Evolutionary conservation across 805 yeast species (phyloP), one percentile per base, ranked within the genome.

Genomic region (Wickerhamomyces ciferrii): DNA sequence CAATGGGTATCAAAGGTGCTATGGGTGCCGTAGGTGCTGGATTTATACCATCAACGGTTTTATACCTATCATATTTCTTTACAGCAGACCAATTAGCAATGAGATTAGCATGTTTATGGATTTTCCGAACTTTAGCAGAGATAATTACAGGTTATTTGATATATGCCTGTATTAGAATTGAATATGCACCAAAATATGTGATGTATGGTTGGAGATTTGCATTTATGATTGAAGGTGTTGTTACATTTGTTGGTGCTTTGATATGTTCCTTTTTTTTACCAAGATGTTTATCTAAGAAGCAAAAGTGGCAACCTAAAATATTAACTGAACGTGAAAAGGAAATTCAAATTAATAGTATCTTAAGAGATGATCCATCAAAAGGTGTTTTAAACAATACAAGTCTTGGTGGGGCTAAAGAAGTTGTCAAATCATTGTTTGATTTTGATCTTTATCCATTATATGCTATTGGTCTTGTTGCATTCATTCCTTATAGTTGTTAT

Each of bases 1-100:
- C 76, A 48, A 69, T 61, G 49, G 68, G 66, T 11, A 68, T 76
- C 4, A 64, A 84, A 47, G 74, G 74, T 1, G 63, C 78, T 2
- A 58, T 79, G 39, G 87, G 83, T 2, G 56, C 71, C 3, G 56
- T 77, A 9, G 81, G 81, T 56, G 87, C 87, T 43, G 87, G 87
- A 0, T 80, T 80, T 47, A 80, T 83, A 46, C 81, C 83, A 19
- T 86, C 80, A 53, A 62, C 74, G 31, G 71, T 78, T 17, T 53
- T 63, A 41, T 68, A 68, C 63, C 53, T 68, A 48, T 62, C 70
- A 3, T 66, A 67, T 51, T 69, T 66, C 46, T 68, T 62, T 59
- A 67, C 61, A 17, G 45, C 65, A 31, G 57, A 52, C 11, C 70
- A 68, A 46, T 53, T 66, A 19, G 58, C 55, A 1, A 35, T 58